Evolutionary conservation across 176 grass and related monocot genomes (phyloP).

Genomic region (Hordeum marinum): DNA sequence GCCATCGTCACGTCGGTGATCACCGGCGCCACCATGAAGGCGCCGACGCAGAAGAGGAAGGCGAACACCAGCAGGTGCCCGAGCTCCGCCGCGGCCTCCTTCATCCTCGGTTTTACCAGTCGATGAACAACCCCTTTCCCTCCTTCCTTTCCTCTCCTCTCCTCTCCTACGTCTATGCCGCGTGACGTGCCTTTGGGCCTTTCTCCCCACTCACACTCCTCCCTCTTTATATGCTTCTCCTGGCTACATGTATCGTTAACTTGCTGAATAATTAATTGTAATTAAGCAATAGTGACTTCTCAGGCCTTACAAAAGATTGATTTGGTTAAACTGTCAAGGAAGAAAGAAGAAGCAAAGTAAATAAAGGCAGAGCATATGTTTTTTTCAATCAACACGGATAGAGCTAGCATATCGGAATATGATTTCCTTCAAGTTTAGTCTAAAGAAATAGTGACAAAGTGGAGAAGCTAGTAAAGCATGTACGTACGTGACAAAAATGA

Average conservation of each 20-base stretch:
- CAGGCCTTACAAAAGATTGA: not conserved
- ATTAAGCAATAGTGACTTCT: not conserved
- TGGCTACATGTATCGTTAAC: not conserved
- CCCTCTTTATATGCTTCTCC: not conserved
- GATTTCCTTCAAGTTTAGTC: not conserved
- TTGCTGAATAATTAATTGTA: not conserved
- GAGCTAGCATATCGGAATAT: not conserved
- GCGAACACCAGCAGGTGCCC: conserved; percentile 59
- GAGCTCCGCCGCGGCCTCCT: conserved; percentile 17
- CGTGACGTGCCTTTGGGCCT: not conserved
- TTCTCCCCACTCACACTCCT: not conserved
- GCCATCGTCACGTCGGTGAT: conserved; percentile 69
- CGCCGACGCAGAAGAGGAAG: conserved; percentile 56
- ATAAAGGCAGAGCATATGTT: not conserved
- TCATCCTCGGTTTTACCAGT: not conserved
- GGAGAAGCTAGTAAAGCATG: not conserved
- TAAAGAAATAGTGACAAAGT: not conserved
- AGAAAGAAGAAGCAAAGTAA: conserved; percentile 5
- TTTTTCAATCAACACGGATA: too few species aligned
- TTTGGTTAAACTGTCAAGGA: not conserved
- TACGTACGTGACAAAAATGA: not conserved
- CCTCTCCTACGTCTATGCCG: not conserved
- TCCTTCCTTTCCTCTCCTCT: not conserved
- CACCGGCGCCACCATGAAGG: conserved; percentile 46
- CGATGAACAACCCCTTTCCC: not conserved